Percentiles rank a stretch among this genome's conserved stretches.
phyloP scores from a whole-genome alignment of 257 asterid genomes.

The Parsonsia alboflavescens region DNA sequence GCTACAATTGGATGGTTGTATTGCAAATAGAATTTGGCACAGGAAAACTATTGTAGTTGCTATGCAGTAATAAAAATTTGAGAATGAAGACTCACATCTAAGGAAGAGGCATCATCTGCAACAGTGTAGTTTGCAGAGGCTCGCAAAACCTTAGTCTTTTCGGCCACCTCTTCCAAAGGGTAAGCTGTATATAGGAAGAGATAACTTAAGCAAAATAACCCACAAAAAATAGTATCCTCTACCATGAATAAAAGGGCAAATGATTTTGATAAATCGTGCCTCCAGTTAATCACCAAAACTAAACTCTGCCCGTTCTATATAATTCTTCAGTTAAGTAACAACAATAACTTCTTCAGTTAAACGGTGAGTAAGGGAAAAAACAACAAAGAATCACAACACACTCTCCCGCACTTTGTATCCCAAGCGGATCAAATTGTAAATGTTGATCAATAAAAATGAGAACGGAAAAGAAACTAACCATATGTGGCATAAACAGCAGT shows the following conservation, averaged over 20 bases:
- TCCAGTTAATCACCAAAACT: not conserved
- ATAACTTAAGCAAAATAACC: not conserved
- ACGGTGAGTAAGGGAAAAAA: no score
- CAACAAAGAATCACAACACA: no score
- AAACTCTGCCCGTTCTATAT: not conserved
- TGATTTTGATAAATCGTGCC: not conserved
- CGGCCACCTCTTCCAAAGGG: conserved; percentile 62
- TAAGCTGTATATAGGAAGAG: conserved; percentile 44
- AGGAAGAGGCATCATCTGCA: conserved; percentile 50
- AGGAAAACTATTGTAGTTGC: not conserved
- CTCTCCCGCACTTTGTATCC: not conserved
- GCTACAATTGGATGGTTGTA: not conserved
- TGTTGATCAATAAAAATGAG: not conserved
- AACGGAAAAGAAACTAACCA: conserved; percentile 34
- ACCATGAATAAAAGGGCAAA: not conserved
- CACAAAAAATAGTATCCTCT: not conserved
- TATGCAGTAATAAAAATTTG: not conserved
- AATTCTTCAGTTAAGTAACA: not conserved
- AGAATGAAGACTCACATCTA: conserved; percentile 44
- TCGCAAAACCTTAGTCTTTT: conserved; percentile 55
- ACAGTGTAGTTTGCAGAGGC: conserved; percentile 36
- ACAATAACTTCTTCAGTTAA: not conserved
- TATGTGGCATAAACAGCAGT: conserved; percentile 68
- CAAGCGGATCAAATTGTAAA: not conserved
- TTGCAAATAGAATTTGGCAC: not conserved